Base-by-base conservation (phyloP, 371 early-diverging fungal species). In the Mucor sp. region DNA sequence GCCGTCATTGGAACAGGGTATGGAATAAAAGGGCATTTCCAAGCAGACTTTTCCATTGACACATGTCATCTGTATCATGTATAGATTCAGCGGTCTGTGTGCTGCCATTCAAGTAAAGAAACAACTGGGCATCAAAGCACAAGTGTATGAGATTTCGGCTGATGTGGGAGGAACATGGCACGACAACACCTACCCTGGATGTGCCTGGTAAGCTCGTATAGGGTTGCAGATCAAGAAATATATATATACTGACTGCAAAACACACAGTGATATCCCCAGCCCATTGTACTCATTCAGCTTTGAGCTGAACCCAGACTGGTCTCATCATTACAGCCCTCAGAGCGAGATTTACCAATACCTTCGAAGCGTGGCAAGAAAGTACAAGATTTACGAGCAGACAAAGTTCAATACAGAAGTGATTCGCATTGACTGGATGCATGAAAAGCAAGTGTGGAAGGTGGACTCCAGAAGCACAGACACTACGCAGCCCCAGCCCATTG, bases 161-260 rank as follows among this genome's bases (percentile, higher is more conserved):
- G 86, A 83, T 27, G 71, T 89, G 17, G 89, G 89, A 0, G 90
- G 90, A 17, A 87, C 87, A 15, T 90, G 90, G 90, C 77, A 77
- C 63, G 59, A 71, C 23, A 91, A 89, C 74, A 81, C 69, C 0
- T 89, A 89, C 53, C 89, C 88, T 14, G 90, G 89, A 0, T 78
- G 80, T 35, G 89, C 84, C 9, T 89, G 89, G 41, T 41, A 41
- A 41, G 41, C 1, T 1, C 7, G 1, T 14, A 1, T 37, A 37
- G 1, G 14, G 4, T 14, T 37, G 37, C 37, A 37, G 37, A 37
- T 37, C 37, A 37, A 37, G 14, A 12, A 14, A 2, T 6, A 1
- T 33, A 33, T 6, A 8, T 7, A 11, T 37, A 37, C 11, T 33
- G 8, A 6, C 30, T 6, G 6, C 2, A 30, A 30, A 30, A 30